phyloP scores from a whole-genome alignment of 129 eudicot genomes.

The Chrysanthemum seticuspe region DNA sequence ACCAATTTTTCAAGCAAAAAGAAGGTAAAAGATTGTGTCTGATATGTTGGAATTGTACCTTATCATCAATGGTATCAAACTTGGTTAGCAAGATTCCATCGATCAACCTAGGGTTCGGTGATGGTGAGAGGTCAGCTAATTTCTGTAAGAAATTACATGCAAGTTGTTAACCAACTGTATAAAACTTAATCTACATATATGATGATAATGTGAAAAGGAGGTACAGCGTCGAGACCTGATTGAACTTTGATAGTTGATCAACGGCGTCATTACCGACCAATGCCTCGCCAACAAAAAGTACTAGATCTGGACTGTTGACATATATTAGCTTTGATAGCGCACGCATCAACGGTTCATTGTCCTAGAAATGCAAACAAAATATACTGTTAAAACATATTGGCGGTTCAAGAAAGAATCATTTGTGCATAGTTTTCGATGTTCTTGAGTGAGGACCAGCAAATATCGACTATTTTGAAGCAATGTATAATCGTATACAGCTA shows the following conservation, averaged over 20 bases:
- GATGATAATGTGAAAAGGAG: neutral
- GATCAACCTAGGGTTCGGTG: conserved; percentile 84
- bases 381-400: neutral
- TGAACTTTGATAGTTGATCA: conserved; percentile 91
- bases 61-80: conserved; percentile 95
- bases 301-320: conserved; percentile 89
- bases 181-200: neutral
- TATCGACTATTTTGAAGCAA: neutral
- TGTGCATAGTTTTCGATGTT: neutral
- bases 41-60: conserved; percentile 39
- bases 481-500: neutral
- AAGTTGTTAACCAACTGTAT: neutral
- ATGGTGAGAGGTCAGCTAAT: conserved; percentile 81
- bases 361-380: conserved; percentile 42
- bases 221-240: conserved; percentile 55
- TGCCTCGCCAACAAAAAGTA: conserved; percentile 96
- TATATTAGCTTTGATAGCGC: conserved; percentile 92
- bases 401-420: neutral
- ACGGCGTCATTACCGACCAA: conserved; percentile 98
- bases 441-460: neutral
- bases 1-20: neutral
- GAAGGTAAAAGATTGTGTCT: neutral
- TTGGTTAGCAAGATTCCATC: conserved; percentile 98
- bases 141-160: conserved; percentile 50
- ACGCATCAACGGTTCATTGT: conserved; percentile 96